Conservation (phyloP, 179 eudicot species). For the Corrigiola litoralis region DNA sequence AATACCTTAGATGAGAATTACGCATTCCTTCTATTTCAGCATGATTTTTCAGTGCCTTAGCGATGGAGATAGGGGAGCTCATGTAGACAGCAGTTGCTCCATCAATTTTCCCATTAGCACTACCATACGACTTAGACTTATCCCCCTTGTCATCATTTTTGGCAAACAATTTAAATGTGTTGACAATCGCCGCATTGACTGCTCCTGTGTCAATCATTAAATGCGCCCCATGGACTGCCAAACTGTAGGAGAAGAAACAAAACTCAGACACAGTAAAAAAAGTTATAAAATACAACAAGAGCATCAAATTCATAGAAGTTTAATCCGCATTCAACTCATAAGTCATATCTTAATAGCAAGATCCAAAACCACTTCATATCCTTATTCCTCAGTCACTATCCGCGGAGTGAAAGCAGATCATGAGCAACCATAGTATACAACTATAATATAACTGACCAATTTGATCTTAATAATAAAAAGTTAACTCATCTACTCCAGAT, state of each 20-base stretch:
- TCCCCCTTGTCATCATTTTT: constrained; percentile 33
- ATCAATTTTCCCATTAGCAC: constrained; percentile 35
- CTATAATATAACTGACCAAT: not conserved
- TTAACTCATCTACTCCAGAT: not conserved
- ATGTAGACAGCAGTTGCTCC: constrained; percentile 52
- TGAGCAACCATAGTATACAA: not conserved
- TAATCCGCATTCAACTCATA: not conserved
- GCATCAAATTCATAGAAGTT: not conserved
- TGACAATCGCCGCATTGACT: constrained; percentile 83
- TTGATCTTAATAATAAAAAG: not conserved
- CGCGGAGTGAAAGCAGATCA: not conserved
- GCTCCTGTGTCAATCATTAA: constrained; percentile 78
- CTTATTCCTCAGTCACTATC: not conserved
- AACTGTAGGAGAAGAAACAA: constrained; percentile 34
- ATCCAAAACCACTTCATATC: not conserved
- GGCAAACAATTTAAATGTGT: constrained; percentile 50
- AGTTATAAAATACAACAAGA: not conserved
- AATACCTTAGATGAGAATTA: constrained; percentile 77
- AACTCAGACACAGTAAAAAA: not conserved
- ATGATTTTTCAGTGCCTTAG: constrained; percentile 81
- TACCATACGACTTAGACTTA: constrained; percentile 20
- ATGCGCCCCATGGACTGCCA: constrained; percentile 61
- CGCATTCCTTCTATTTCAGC: constrained; percentile 92
- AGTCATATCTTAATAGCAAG: not conserved
- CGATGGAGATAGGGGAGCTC: constrained; percentile 69